A percentile compares a stretch with the other conserved stretches of the same genome.
Conservation (phyloP, 2,329 filamentous ascomycete genomes). For the Ophiostoma sp. region DNA sequence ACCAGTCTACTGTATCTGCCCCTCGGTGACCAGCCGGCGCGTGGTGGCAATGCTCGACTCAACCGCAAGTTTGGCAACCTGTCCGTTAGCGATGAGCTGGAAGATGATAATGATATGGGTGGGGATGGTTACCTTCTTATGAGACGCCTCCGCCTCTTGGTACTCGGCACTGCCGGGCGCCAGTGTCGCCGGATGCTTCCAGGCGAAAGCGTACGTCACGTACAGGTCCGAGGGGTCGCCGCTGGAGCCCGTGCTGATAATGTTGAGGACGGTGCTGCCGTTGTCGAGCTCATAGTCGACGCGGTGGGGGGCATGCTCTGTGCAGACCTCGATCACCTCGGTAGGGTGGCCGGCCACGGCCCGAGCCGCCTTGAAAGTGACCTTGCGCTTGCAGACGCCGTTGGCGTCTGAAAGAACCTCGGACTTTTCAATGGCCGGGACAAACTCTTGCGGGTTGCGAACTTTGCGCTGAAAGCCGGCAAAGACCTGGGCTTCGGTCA, state of each 20-base stretch:
- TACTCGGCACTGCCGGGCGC: conserved; percentile 32
- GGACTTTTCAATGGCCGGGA: conserved; percentile 37
- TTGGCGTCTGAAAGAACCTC: conserved; percentile 35
- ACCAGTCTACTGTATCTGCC: conserved; percentile 14
- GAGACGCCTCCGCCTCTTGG: conserved; percentile 29
- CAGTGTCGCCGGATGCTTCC: conserved; percentile 32
- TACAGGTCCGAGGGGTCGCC: conserved; percentile 34
- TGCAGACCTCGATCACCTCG: conserved; percentile 37
- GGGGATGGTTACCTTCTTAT: conserved; percentile 29
- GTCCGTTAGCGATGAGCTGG: neutral
- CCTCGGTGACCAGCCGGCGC: conserved; percentile 7
- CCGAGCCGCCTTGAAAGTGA: conserved; percentile 25
- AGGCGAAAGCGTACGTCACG: conserved; percentile 40
- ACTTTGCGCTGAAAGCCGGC: conserved; percentile 40
- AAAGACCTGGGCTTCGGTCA: conserved; percentile 38
- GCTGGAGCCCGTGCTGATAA: conserved; percentile 34
- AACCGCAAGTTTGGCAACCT: neutral
- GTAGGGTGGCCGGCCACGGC: neutral
- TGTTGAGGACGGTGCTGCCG: conserved; percentile 38
- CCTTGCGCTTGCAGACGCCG: conserved; percentile 27
- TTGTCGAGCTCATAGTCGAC: conserved; percentile 38
- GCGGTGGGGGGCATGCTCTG: conserved; percentile 34
- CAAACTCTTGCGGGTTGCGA: conserved; percentile 38
- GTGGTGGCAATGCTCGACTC: conserved; percentile 19
- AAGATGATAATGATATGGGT: neutral